Base-by-base conservation (phyloP, 805 yeast species). In the Metschnikowia aberdeeniae region DNA sequence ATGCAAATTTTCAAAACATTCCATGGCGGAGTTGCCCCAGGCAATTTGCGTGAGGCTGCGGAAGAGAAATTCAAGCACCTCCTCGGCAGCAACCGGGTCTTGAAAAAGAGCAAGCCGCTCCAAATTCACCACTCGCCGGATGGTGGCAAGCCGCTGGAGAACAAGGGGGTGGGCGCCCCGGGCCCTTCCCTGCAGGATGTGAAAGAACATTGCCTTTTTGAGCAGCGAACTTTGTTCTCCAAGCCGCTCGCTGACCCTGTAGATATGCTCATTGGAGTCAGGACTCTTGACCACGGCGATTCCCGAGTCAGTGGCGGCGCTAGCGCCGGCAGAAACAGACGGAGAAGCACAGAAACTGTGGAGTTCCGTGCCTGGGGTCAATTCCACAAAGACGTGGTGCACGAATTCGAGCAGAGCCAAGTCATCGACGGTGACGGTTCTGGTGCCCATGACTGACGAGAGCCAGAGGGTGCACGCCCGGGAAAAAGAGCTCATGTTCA, bases 91-190 rank as follows among this genome's bases (percentile, higher is more conserved):
- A 13, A 40, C 43, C 14, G 40, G 36, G 32, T 49, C 49, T 19
- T 36, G 44, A 41, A 45, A 49, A 6, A 49, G 43, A 12, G 52
- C 52, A 9, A 49, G 43, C 28, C 52, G 27, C 35, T 49, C 52
- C 45, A 45, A 43, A 28, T 49, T 49, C 20, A 45, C 43, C 47
- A 45, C 49, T 9, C 52, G 46, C 13, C 42, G 42, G 19, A 49
- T 40, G 11, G 47, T 32, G 6, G 52, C 49, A 12, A 49, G 43
- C 19, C 52, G 30, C 26, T 46, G 45, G 17, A 39, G 43, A 14
- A 49, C 52, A 40, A 42, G 36, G 22, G 46, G 39, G 29, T 49
- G 37, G 13, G 52, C 36, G n/a, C 52, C 52, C 8, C 49, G 49
- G 14, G 52, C 49, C 12, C 52, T 42, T 4, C 46, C 52, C 31